Evolutionary conservation across 192 early-diverging fungal species (phyloP).

Genomic region (Spizellomyces punctatus): DNA sequence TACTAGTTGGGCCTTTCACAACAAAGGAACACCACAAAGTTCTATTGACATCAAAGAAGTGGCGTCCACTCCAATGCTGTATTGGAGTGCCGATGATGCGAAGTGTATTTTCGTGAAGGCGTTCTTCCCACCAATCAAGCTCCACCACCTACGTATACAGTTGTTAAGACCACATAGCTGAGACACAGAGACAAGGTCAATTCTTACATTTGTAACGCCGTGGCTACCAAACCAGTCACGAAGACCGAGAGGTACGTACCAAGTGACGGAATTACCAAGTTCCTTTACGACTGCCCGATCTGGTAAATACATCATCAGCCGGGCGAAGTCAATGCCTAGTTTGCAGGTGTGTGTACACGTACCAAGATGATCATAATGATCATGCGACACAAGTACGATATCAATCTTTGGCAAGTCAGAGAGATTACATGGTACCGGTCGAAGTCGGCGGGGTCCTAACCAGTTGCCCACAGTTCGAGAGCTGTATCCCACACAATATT

Average conservation of each 20-base stretch:
- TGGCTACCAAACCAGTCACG: slow-evolving; percentile 47
- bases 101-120: slow-evolving; percentile 42
- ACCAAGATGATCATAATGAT: slow-evolving; percentile 61
- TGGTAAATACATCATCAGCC: slow-evolving; percentile 4
- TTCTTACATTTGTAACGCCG: slow-evolving; percentile 49
- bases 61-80: slow-evolving; percentile 47
- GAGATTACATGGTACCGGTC: slow-evolving; percentile 52
- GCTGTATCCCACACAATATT: not conserved
- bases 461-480: slow-evolving; percentile 41
- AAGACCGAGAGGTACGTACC: slow-evolving; percentile 60
- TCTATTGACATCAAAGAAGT: slow-evolving; percentile 50
- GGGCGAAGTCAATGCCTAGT: not conserved
- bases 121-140: slow-evolving; percentile 64
- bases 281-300: slow-evolving; percentile 52
- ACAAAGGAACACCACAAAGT: slow-evolving; percentile 57
- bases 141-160: slow-evolving; percentile 46
- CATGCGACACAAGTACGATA: slow-evolving; percentile 58
- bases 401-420: slow-evolving; percentile 52
- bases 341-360: not conserved
- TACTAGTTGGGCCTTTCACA: slow-evolving; percentile 38
- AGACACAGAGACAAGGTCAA: not conserved
- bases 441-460: slow-evolving; percentile 52
- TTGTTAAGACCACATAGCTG: not conserved
- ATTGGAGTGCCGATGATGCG: slow-evolving; percentile 45
- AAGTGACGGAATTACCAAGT: slow-evolving; percentile 53